Conservation (phyloP, 768 basidiomycete species). For the Boletus subcaerulescens region DNA sequence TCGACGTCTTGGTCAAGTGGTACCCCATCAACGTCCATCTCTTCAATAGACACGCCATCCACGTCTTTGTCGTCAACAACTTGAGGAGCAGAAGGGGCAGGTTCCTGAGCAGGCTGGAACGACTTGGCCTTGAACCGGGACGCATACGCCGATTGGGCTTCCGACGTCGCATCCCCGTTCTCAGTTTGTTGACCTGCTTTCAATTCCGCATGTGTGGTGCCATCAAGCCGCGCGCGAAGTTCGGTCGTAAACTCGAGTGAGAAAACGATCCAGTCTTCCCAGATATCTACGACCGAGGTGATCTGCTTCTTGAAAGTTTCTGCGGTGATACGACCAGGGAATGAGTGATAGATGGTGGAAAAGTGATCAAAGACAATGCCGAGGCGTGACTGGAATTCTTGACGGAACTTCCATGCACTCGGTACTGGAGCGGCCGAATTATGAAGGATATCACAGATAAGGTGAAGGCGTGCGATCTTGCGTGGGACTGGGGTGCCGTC, state of each 20-base stretch:
- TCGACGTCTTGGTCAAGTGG: slow-evolving; percentile 39
- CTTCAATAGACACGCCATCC: slow-evolving; percentile 51
- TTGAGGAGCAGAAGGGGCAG: slow-evolving; percentile 19
- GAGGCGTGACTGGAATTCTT: slow-evolving; percentile 87
- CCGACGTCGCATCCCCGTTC: slow-evolving; percentile 10
- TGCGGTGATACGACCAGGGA: slow-evolving; percentile 93
- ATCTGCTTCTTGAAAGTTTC: slow-evolving; percentile 96
- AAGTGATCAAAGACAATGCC: slow-evolving; percentile 97
- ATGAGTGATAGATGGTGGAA: slow-evolving; percentile 90
- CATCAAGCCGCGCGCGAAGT: slow-evolving; percentile 73
- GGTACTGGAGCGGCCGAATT: slow-evolving; percentile 93
- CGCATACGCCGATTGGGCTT: slow-evolving; percentile 36
- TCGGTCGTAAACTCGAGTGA: slow-evolving; percentile 79
- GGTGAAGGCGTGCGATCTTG: slow-evolving; percentile 90
- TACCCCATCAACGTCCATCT: slow-evolving; percentile 51
- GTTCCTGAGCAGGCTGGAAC: slow-evolving; percentile 66
- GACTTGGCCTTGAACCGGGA: slow-evolving; percentile 76
- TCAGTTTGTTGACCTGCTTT: slow-evolving; percentile 28
- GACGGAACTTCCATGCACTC: slow-evolving; percentile 96
- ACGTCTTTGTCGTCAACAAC: slow-evolving; percentile 41
- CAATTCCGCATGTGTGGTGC: slow-evolving; percentile 36
- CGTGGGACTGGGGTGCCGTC: slow-evolving; percentile 96
- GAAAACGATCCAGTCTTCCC: slow-evolving; percentile 99
- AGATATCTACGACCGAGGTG: slow-evolving; percentile 83
- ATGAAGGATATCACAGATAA: slow-evolving; percentile 97